These are phyloP conservation scores for Ramularia endophylla DNA, from an alignment of 2,329 filamentous ascomycete genomes.

Conservation along the genomic window DNA sequence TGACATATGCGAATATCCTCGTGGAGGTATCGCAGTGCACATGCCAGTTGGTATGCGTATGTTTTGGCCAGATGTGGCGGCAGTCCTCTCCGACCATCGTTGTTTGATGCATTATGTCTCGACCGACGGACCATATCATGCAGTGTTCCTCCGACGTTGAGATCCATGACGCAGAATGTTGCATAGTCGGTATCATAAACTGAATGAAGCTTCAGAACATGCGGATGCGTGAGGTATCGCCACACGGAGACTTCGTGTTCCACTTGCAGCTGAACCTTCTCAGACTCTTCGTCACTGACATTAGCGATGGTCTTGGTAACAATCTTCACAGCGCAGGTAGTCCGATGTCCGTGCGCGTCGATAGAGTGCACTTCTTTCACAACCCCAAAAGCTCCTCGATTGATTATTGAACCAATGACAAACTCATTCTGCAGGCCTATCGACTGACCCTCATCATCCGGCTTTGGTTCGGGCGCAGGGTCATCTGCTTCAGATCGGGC, in stretches of 20 bases:
- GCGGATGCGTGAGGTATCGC: conserved; percentile 57
- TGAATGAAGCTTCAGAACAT: conserved; percentile 56
- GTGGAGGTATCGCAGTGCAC: conserved; percentile 60
- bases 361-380: conserved; percentile 63
- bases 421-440: conserved; percentile 57
- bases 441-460: conserved; percentile 62
- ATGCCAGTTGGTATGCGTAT: conserved; percentile 58
- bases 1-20: conserved; percentile 62
- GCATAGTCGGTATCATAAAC: conserved; percentile 63
- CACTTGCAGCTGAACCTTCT: conserved; percentile 60
- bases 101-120: conserved; percentile 31
- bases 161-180: conserved; percentile 62
- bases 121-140: conserved; percentile 56
- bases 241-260: conserved; percentile 64
- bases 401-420: conserved; percentile 61
- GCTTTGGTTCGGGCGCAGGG: conserved; percentile 36
- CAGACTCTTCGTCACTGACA: conserved; percentile 56
- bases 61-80: conserved; percentile 48
- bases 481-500: conserved; percentile 22
- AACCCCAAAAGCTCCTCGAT: conserved; percentile 59
- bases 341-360: conserved; percentile 42
- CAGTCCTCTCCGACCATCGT: conserved; percentile 36
- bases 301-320: conserved; percentile 54
- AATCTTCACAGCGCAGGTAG: conserved; percentile 61
- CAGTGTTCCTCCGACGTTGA: conserved; percentile 59